A percentile compares a stretch with the other conserved stretches of the same genome.
Conservation (phyloP, 495 filamentous ascomycete species). For the Lentithecium fluviatile region DNA sequence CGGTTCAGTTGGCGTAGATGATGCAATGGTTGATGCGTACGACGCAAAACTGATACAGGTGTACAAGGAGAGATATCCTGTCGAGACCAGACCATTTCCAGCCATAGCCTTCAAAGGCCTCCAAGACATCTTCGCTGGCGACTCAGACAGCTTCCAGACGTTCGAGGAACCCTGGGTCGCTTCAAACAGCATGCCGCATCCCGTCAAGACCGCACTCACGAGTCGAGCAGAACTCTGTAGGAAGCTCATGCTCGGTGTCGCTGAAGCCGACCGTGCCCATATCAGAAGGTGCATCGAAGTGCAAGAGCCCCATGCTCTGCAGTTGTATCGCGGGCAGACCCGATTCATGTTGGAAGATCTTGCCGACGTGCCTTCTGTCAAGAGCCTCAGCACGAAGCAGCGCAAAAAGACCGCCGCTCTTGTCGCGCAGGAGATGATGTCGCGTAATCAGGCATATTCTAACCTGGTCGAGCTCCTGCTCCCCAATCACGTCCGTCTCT, state of each 20-base stretch:
- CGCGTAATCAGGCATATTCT: constrained; percentile 22
- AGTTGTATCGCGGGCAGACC: constrained; percentile 18
- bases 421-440: constrained; percentile 24
- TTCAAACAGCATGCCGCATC: background rate
- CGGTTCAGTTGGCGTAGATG: constrained; percentile 42
- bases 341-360: constrained; percentile 27
- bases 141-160: constrained; percentile 3
- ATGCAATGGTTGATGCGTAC: constrained; percentile 41
- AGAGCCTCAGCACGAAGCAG: constrained; percentile 2
- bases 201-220: constrained; percentile 2
- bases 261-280: background rate
- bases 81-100: background rate
- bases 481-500: constrained; percentile 21
- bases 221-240: background rate
- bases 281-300: constrained; percentile 7
- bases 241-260: constrained; percentile 10
- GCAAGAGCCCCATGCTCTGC: constrained; percentile 9
- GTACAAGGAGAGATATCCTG: constrained; percentile 5
- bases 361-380: background rate
- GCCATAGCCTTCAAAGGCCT: constrained; percentile 15
- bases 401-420: constrained; percentile 10
- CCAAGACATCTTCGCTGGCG: constrained; percentile 10
- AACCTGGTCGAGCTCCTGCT: constrained; percentile 19
- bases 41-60: constrained; percentile 1
- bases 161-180: constrained; percentile 10